Base-by-base conservation (phyloP, 2,329 filamentous ascomycete genomes). In the Teratosphaeria destructans region DNA sequence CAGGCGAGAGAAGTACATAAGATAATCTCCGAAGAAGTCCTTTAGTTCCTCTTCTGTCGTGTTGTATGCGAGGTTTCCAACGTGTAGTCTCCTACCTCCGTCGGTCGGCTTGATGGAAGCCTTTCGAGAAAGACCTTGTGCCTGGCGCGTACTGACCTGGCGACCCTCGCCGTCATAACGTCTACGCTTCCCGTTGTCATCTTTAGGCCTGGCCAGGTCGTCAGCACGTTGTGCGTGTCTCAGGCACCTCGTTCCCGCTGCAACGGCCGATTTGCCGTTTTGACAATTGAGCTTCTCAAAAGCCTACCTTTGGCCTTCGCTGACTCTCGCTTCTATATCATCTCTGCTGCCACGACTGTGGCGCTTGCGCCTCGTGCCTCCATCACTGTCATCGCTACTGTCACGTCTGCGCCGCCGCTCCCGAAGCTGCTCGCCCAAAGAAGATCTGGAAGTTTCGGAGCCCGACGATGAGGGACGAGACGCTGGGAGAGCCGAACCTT, bases 1-100 rank as follows among this genome's bases (percentile, higher is more conserved):
- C 43, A 16, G 66, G 58, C 63, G 59, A 23, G 12, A 60, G 64
- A 89, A 93, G 85, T 85, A 99, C 94, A 99, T 90, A 82, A 94
- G 88, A 85, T 96, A 97, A 79, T 87, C 89, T 85, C 93, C 92
- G 88, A 99, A 99, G 85, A 99, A 99, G 72, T 94, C 89, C 85
- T 95, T 96, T 85, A 99, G 90, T 87, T 96, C 91, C 88, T 89
- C 93, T 89, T 97, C 94, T 78, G 91, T 96, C 87, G 94, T 97
- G 87, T 93, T 92, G 79, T 99, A 99, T 74, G 94, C 93, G 85
- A 99, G 89, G 85, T 99, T 99, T 84, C 94, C 94, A 83, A 99
- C 97, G 83, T 99, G 99, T 73, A 99, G 88, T 82, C 94, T 90
- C 83, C 94, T 90, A 78, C 94, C 93, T 84, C 97, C 94, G 79